Evolutionary conservation across 2,329 filamentous ascomycete genomes (phyloP).

Genomic region (Parafenestella ontariensis): DNA sequence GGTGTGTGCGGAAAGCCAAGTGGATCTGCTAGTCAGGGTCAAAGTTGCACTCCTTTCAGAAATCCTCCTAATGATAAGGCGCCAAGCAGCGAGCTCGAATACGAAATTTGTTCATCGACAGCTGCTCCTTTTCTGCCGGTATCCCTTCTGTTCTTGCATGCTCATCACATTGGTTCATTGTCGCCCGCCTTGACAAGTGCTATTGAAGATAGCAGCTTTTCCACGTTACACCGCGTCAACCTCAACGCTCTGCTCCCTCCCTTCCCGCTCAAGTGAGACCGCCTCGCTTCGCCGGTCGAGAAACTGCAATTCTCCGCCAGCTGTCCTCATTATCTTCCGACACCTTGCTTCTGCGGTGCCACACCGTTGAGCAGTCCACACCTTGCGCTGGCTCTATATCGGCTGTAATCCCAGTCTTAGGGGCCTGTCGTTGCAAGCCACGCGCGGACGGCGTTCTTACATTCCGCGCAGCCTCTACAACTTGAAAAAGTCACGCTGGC

Average conservation of each 20-base stretch:
- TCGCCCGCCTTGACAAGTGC: constrained; percentile 13
- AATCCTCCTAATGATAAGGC: constrained; percentile 18
- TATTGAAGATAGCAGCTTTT: constrained; percentile 16
- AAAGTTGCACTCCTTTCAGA: constrained; percentile 20
- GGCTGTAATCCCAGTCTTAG: constrained; percentile 17
- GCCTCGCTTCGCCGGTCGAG: constrained; percentile 24
- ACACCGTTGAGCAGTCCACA: constrained; percentile 15
- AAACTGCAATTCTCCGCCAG: constrained; percentile 31
- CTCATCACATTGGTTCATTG: constrained; percentile 12
- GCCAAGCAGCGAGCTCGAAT: constrained; percentile 28
- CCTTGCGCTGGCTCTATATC: constrained; percentile 7
- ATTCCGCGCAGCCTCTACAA: constrained; percentile 35
- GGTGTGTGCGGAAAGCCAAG: constrained; percentile 4
- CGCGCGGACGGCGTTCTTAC: constrained; percentile 25
- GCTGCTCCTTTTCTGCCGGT: constrained; percentile 31
- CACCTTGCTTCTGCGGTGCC: constrained; percentile 28
- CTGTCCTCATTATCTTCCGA: constrained; percentile 31
- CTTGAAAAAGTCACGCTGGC: constrained; percentile 46
- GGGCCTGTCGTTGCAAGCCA: constrained; percentile 27
- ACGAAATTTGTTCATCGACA: constrained; percentile 26
- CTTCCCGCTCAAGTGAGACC: constrained; percentile 29
- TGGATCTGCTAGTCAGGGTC: constrained; percentile 4
- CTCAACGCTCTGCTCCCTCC: constrained; percentile 25
- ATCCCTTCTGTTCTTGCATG: constrained; percentile 16
- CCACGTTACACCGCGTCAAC: constrained; percentile 28